Conservation (phyloP, 2,329 filamentous ascomycete genomes). For the Paecilomyces dactylethromorphus region DNA sequence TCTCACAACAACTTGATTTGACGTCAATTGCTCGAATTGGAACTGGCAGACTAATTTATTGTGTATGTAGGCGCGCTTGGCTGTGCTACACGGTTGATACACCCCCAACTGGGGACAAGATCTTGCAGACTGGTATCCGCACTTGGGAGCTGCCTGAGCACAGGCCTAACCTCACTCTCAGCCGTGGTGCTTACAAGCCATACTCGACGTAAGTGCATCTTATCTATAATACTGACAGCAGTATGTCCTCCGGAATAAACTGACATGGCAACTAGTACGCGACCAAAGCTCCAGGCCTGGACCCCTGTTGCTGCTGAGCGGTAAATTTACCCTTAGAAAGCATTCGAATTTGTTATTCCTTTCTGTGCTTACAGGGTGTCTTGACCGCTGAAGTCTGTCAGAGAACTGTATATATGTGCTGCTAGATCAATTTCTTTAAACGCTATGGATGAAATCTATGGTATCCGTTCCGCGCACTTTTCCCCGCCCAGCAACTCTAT, state of each 20-base stretch:
- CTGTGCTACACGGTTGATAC: slow-evolving; percentile 90
- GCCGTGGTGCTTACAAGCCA: slow-evolving; percentile 76
- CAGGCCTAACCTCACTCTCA: slow-evolving; percentile 67
- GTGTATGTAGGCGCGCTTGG: slow-evolving; percentile 71
- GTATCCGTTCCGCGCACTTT: background rate
- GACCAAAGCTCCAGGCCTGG: slow-evolving; percentile 29
- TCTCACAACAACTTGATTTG: too few species aligned
- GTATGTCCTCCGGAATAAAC: background rate
- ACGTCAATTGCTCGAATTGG: background rate
- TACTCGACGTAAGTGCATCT: slow-evolving; percentile 77
- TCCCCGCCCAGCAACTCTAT: background rate
- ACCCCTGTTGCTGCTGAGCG: slow-evolving; percentile 29
- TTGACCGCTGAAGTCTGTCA: slow-evolving; percentile 1
- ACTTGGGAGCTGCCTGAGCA: slow-evolving; percentile 71
- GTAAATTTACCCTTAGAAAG: slow-evolving; percentile 14
- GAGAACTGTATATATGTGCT: slow-evolving; percentile 30
- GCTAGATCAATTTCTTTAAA: slow-evolving; percentile 12
- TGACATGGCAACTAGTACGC: slow-evolving; percentile 15
- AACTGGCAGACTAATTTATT: background rate
- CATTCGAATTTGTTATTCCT: background rate
- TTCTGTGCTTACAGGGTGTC: background rate
- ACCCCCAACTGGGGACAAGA: slow-evolving; percentile 68
- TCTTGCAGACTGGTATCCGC: slow-evolving; percentile 61
- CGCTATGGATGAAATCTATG: slow-evolving; percentile 5
- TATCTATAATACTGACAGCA: background rate